phyloP scores from a whole-genome alignment of 768 basidiomycete species.

The Mycena leptocephala region DNA sequence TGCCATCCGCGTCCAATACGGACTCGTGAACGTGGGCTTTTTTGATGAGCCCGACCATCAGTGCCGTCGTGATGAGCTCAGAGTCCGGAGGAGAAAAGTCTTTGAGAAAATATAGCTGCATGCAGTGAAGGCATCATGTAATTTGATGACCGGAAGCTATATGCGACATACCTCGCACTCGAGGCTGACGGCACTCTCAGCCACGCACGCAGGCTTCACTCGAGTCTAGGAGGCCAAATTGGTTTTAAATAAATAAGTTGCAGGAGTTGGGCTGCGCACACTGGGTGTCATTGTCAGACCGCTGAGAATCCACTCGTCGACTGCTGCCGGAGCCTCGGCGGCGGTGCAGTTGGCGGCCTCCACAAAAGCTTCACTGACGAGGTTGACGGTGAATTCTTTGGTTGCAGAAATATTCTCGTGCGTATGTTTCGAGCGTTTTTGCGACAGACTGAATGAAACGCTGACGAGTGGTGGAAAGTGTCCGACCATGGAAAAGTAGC shows the following conservation, averaged over 20 bases:
- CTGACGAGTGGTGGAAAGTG: constrained; percentile 79
- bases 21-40: constrained; percentile 67
- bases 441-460: constrained; percentile 69
- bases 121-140: constrained; percentile 5
- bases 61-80: constrained; percentile 56
- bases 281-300: constrained; percentile 71
- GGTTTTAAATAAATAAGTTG: background rate
- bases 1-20: constrained; percentile 60
- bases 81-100: constrained; percentile 61
- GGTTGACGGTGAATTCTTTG: constrained; percentile 80
- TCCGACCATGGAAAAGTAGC: constrained; percentile 80
- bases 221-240: constrained; percentile 50
- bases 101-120: constrained; percentile 65
- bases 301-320: constrained; percentile 74
- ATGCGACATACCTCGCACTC: constrained; percentile 71
- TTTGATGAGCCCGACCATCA: constrained; percentile 72
- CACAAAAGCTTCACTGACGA: constrained; percentile 78
- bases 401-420: constrained; percentile 75
- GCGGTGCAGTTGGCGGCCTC: constrained; percentile 73
- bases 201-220: constrained; percentile 69
- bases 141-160: constrained; percentile 21
- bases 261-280: constrained; percentile 58
- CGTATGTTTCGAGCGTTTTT: constrained; percentile 70
- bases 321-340: constrained; percentile 67
- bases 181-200: constrained; percentile 72